Base-by-base conservation (phyloP, 2,329 filamentous ascomycete species). In the Beauveria sp. region DNA sequence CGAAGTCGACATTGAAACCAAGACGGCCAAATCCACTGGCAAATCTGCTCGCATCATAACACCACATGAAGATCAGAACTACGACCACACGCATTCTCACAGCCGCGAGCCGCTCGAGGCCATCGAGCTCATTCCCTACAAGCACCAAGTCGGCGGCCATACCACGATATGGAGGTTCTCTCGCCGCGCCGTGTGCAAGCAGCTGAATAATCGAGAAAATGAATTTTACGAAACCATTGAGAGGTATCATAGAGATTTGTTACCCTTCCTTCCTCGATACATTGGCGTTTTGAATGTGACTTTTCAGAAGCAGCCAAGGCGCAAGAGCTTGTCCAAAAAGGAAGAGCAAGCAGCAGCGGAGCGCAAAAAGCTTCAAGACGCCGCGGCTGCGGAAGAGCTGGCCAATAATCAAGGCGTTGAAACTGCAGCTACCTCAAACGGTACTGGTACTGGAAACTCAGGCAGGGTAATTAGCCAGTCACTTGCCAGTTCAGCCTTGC, bases 171-270 rank as follows among this genome's bases (percentile, higher is more conserved):
- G 96, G 83, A 88, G 93, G 47, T 98, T 99, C 72, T 98, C 95
- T 20, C 87, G 91, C 66, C 86, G 93, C 68, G 95, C 95, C 61
- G 93, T 99, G 12, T 99, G 95, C 81, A 99, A 99, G 76, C 92
- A 97, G 76, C 83, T 99, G 70, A 99, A 96, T 74, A 99, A 96
- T 73, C 85, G 93, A 70, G 95, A 99, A 72, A 99, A 99, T 74
- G 91, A 96, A 75, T 99, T 99, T 72, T 99, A 99, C 74, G 95
- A 99, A 75, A 95, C 88, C 60, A 91, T 98, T 69, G 95, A 99
- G 78, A 86, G 86, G 69, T 86, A 91, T 67, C 93, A 99, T 74
- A 90, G 92, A 65, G 89, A 96, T 71, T 81, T 99, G 69, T 78
- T 99, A 63, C 86, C 89, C 47, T 99, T 98, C 72, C 81, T 99